These are phyloP conservation scores for Metarhizium guizhouense DNA, from an alignment of 2,329 filamentous ascomycete genomes.

Conservation along the genomic window DNA sequence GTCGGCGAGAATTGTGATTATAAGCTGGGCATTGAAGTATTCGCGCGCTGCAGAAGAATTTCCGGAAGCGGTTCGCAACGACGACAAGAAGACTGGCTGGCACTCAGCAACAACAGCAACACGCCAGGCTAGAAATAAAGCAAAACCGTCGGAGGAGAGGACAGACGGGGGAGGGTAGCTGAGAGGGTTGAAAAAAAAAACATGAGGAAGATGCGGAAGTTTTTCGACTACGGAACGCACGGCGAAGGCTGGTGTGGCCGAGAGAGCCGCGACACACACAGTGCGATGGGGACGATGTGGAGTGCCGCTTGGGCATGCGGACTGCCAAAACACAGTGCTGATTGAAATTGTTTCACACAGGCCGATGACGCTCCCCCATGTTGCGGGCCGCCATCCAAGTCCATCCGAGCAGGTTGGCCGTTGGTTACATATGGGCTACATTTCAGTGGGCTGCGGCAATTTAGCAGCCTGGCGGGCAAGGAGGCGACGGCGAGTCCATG, in stretches of 20 bases:
- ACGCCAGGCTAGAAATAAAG: neutral
- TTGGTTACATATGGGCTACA: no score
- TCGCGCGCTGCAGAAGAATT: neutral
- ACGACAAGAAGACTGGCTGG: neutral
- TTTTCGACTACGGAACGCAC: neutral
- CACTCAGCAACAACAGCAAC: neutral
- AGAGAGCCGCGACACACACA: constrained; percentile 3
- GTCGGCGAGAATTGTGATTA: neutral
- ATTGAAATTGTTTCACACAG: neutral
- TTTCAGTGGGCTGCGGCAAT: no score
- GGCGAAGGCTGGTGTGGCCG: neutral
- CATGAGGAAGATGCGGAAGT: neutral
- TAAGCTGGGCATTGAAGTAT: neutral
- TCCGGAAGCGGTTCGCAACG: neutral
- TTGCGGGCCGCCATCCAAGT: neutral
- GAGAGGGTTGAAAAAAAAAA: neutral
- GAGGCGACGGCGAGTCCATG: no score
- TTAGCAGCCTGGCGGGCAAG: no score
- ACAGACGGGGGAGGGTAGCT: neutral
- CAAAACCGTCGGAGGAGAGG: neutral
- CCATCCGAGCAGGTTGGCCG: neutral
- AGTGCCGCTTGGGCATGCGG: neutral
- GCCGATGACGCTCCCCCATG: neutral
- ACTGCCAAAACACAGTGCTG: neutral
- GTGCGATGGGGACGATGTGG: neutral